Percentiles rank a stretch among this genome's conserved stretches.
phyloP scores from a whole-genome alignment of 768 basidiomycete genomes.

The Lactarius pseudohatsudake region DNA sequence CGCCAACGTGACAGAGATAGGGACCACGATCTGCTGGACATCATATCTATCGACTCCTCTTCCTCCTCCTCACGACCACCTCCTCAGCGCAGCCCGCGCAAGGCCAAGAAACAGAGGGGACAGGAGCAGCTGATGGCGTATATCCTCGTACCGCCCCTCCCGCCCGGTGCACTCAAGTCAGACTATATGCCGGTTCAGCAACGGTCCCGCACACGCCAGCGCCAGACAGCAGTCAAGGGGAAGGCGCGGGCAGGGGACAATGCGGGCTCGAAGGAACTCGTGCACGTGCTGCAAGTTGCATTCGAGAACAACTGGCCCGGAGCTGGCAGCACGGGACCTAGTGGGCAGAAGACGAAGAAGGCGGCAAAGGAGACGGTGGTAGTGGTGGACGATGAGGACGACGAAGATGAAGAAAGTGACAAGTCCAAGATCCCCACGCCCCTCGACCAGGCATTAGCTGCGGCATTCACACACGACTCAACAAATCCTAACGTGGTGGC shows the following conservation, averaged over 20 bases:
- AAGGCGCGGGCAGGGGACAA: conserved; percentile 3
- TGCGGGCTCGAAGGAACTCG: not conserved
- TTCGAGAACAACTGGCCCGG: conserved; percentile 15
- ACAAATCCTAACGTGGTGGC: conserved; percentile 2
- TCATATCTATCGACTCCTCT: conserved; percentile 8
- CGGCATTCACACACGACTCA: conserved; percentile 15
- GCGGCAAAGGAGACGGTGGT: not conserved
- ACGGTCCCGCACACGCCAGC: not conserved
- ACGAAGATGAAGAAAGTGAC: not conserved
- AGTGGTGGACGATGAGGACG: not conserved
- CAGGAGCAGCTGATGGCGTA: too few relatives aligned
- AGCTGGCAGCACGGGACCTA: not conserved
- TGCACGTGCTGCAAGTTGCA: conserved; percentile 11
- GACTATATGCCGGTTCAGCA: too few relatives aligned
- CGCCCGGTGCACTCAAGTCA: too few relatives aligned
- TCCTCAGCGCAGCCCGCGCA: not conserved
- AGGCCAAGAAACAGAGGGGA: too few relatives aligned
- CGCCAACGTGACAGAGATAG: too few relatives aligned
- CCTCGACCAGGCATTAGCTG: conserved; percentile 6
- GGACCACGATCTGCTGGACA: not conserved
- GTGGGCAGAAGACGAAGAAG: not conserved
- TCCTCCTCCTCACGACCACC: not conserved
- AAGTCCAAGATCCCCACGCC: not conserved
- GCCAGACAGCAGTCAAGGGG: not conserved
- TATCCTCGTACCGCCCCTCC: too few relatives aligned